These are phyloP conservation scores for Thelonectria rubi DNA, from an alignment of 2,329 filamentous ascomycete genomes.

Conservation along the genomic window DNA sequence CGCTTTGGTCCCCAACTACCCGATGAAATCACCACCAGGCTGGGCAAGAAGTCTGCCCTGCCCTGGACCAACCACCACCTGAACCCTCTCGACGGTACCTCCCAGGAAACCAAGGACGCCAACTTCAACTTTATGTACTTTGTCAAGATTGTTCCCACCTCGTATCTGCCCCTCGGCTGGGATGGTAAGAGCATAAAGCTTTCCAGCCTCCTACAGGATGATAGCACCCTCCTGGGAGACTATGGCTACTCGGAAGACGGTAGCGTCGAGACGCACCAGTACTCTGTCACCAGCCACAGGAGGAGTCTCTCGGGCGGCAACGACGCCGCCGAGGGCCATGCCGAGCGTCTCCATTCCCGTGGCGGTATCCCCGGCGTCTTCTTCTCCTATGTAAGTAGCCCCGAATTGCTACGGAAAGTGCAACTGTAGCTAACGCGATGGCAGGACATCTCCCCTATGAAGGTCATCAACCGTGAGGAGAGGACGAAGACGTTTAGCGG, in stretches of 20 bases:
- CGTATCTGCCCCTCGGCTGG: slow-evolving; percentile 93
- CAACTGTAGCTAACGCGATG: slow-evolving; percentile 30
- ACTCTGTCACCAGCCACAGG: slow-evolving; percentile 97
- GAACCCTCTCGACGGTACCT: slow-evolving; percentile 86
- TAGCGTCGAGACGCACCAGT: slow-evolving; percentile 97
- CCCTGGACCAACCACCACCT: slow-evolving; percentile 89
- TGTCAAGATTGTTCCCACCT: slow-evolving; percentile 96
- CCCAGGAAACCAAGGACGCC: slow-evolving; percentile 80
- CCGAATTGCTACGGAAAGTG: too few species aligned
- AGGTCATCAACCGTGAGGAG: slow-evolving; percentile 96
- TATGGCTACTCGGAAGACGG: slow-evolving; percentile 67
- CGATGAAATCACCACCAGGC: slow-evolving; percentile 70
- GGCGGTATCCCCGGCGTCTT: slow-evolving; percentile 98
- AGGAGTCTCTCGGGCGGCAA: slow-evolving; percentile 84
- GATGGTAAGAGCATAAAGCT: slow-evolving; percentile 62
- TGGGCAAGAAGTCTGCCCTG: slow-evolving; percentile 56
- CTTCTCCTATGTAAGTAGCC: slow-evolving; percentile 86
- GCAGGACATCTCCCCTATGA: slow-evolving; percentile 98
- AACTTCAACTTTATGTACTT: slow-evolving; percentile 99
- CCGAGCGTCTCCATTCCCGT: slow-evolving; percentile 87
- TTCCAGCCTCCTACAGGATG: slow-evolving; percentile 53
- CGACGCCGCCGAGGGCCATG: slow-evolving; percentile 87
- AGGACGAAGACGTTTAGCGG: slow-evolving; percentile 88
- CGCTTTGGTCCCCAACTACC: slow-evolving; percentile 94
- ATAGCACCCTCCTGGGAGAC: slow-evolving; percentile 72